These are phyloP conservation scores for Tulasnella sp. DNA, from an alignment of 768 basidiomycete genomes.

Conservation along the genomic window DNA sequence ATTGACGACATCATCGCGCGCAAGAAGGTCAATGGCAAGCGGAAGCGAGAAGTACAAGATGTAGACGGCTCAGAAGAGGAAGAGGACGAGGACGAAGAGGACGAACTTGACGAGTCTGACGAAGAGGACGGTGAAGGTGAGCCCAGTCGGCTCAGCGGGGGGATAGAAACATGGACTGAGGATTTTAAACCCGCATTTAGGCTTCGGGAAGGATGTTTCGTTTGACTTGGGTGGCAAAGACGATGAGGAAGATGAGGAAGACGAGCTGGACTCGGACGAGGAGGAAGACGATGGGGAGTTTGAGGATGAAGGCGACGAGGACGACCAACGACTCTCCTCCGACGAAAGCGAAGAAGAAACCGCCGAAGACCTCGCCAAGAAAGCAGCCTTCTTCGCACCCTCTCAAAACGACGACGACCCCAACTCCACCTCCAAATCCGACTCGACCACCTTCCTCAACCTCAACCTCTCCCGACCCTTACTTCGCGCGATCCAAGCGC, in stretches of 20 bases:
- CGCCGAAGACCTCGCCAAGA: conserved; percentile 50
- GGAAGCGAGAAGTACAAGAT: conserved; percentile 40
- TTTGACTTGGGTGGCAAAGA: conserved; percentile 18
- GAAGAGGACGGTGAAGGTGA: conserved; percentile 18
- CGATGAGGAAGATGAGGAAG: conserved; percentile 27
- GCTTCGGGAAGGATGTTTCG: neutral
- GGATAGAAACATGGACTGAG: neutral
- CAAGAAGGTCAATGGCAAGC: conserved; percentile 35
- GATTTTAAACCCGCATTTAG: neutral
- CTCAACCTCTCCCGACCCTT: conserved; percentile 96
- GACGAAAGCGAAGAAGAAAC: conserved; percentile 53
- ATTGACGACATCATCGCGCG: conserved; percentile 84
- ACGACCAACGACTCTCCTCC: conserved; percentile 23
- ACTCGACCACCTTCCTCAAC: conserved; percentile 66
- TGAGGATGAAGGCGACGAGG: neutral
- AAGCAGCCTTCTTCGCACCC: conserved; percentile 67
- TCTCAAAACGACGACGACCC: conserved; percentile 31
- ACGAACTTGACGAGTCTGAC: conserved; percentile 30
- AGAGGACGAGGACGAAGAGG: conserved; percentile 25
- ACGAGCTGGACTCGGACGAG: conserved; percentile 19
- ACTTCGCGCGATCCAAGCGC: conserved; percentile 74
- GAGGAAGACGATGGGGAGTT: conserved; percentile 16
- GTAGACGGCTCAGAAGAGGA: conserved; percentile 17
- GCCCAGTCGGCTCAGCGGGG: neutral
- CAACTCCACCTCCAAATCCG: conserved; percentile 20